phyloP scores from a whole-genome alignment of 257 asterid species.

The Hygrophila difformis region DNA sequence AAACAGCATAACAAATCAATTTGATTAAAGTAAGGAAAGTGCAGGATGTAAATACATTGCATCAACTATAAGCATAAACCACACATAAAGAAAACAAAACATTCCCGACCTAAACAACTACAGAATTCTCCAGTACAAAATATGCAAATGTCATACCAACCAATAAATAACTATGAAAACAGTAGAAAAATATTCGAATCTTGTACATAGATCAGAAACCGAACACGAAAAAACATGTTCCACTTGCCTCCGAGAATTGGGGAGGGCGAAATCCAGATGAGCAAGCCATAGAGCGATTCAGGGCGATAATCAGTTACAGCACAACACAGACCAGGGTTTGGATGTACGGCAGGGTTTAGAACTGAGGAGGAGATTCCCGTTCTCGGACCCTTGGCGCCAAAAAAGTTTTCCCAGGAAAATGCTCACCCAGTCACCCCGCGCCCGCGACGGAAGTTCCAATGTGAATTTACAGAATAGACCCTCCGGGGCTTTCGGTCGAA shows the following conservation, averaged over 20 bases:
- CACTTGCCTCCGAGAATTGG: slow-evolving; percentile 55
- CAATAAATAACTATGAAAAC: background rate
- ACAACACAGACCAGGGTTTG: too few relatives aligned
- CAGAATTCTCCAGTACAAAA: background rate
- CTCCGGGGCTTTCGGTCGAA: too few relatives aligned
- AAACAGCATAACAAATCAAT: background rate
- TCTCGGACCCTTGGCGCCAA: too few relatives aligned
- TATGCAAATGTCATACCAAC: background rate
- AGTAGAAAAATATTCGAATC: background rate
- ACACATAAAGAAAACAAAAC: background rate
- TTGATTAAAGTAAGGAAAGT: background rate
- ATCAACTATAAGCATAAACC: too few relatives aligned
- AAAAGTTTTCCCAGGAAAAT: too few relatives aligned
- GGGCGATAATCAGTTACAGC: background rate
- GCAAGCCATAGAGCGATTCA: slow-evolving; percentile 23
- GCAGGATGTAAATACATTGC: slow-evolving; percentile 5
- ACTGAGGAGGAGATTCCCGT: too few relatives aligned
- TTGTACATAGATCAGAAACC: background rate
- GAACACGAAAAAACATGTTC: background rate
- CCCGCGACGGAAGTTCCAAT: too few relatives aligned
- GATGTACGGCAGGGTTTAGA: too few relatives aligned
- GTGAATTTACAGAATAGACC: too few relatives aligned
- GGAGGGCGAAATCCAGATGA: slow-evolving; percentile 51
- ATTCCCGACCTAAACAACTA: background rate
- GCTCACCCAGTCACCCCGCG: too few relatives aligned